Evolutionary conservation across 2,329 filamentous ascomycete genomes (phyloP).

Genomic region (Trichoderma cornu-damae): DNA sequence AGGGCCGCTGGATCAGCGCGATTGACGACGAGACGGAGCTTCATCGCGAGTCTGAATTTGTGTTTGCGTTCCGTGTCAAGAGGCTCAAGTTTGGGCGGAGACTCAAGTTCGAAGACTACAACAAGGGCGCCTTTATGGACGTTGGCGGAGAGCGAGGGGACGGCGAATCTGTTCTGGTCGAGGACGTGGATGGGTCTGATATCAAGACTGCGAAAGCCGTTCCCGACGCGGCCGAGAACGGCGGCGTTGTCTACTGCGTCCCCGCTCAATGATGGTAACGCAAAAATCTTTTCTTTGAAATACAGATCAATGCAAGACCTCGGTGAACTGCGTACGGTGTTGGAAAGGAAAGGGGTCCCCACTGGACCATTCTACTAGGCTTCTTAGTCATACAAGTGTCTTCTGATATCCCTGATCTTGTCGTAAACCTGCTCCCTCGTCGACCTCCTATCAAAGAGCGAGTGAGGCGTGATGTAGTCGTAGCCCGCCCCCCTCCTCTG

Average conservation of each 20-base stretch:
- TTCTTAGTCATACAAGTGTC: conserved; percentile 5
- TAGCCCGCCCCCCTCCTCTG: background rate
- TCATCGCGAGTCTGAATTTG: background rate
- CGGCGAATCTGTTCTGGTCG: background rate
- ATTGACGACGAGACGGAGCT: background rate
- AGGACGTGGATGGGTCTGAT: background rate
- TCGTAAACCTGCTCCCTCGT: background rate
- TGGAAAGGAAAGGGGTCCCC: too few relatives aligned
- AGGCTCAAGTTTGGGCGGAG: background rate
- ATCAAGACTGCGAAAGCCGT: background rate
- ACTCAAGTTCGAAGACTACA: background rate
- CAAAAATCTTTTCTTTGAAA: too few relatives aligned
- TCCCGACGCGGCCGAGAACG: background rate
- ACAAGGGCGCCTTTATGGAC: background rate
- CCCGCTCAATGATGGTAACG: background rate
- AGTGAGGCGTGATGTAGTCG: background rate
- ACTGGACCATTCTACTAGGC: background rate
- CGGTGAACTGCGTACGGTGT: background rate
- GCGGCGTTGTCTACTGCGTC: background rate
- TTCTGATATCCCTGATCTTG: background rate
- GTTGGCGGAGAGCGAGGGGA: background rate
- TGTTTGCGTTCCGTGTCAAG: conserved; percentile 6
- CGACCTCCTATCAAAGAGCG: background rate
- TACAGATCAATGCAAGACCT: background rate
- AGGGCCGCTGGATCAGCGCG: background rate